These are phyloP conservation scores for Immersiporthe knoxdaviesiana DNA, from an alignment of 2,329 filamentous ascomycete species.

Conservation along the genomic window DNA sequence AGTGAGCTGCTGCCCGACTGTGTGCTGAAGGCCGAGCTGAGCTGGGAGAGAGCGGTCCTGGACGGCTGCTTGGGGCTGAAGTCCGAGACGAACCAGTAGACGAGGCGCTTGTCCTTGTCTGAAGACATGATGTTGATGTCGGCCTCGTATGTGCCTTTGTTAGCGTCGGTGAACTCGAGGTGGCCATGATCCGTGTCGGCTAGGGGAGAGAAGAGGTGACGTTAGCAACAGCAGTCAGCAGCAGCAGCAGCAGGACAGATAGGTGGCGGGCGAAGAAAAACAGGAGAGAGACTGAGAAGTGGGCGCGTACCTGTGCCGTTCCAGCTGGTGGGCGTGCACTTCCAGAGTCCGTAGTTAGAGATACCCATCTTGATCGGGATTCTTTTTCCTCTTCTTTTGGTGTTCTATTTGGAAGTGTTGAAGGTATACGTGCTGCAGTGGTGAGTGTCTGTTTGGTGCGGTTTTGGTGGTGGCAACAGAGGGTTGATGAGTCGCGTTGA, in stretches of 20 bases:
- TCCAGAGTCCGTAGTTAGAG: constrained; percentile 34
- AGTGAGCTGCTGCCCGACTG: constrained; percentile 27
- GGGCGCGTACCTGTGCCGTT: constrained; percentile 20
- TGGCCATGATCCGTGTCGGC: constrained; percentile 30
- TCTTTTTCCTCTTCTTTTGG: background rate
- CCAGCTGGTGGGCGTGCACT: constrained; percentile 31
- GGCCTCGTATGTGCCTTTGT: constrained; percentile 23
- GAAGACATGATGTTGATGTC: constrained; percentile 36
- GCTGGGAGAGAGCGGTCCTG: constrained; percentile 25
- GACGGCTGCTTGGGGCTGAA: constrained; percentile 39
- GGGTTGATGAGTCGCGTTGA: background rate
- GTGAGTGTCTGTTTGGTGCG: background rate
- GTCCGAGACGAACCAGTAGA: constrained; percentile 54
- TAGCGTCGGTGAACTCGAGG: constrained; percentile 32
- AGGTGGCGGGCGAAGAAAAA: background rate
- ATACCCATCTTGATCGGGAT: constrained; percentile 29
- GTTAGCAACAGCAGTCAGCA: constrained; percentile 1
- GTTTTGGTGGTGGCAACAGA: background rate
- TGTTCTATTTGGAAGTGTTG: background rate
- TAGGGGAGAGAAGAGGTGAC: background rate
- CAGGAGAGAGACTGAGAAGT: background rate
- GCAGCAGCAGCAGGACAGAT: background rate
- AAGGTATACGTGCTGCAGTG: background rate
- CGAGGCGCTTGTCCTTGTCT: constrained; percentile 40
- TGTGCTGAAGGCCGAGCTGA: constrained; percentile 30